phyloP scores from a whole-genome alignment of 306 rosid species.

The Inga leiocalycina region DNA sequence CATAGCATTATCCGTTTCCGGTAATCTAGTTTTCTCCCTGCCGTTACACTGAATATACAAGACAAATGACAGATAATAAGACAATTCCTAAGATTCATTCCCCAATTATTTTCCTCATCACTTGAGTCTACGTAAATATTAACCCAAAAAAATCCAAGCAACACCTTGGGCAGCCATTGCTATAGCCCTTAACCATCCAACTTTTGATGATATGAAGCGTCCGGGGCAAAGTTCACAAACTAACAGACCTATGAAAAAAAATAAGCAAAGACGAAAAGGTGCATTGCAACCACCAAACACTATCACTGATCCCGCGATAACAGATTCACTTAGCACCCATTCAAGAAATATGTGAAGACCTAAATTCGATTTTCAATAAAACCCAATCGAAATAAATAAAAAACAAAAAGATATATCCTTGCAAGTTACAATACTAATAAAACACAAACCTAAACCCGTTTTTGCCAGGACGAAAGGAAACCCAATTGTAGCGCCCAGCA shows the following conservation, averaged over 20 bases:
- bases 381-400: neutral
- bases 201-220: neutral
- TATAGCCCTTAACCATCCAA: neutral
- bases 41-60: no score
- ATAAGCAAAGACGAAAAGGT: neutral
- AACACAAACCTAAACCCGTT: conserved; percentile 36
- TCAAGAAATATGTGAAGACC: neutral
- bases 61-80: neutral
- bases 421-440: neutral
- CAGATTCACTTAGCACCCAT: neutral
- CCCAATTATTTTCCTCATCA: neutral
- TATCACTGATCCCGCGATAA: neutral
- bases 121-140: neutral
- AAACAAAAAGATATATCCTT: neutral
- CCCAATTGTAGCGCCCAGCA: conserved; percentile 68
- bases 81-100: neutral
- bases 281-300: neutral
- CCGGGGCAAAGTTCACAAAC: neutral
- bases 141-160: neutral
- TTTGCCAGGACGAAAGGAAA: conserved; percentile 61
- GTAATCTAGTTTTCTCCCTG: neutral
- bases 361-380: neutral
- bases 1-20: neutral
- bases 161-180: neutral
- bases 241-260: neutral